phyloP scores from a whole-genome alignment of 495 filamentous ascomycete genomes.

The Podospora conica region DNA sequence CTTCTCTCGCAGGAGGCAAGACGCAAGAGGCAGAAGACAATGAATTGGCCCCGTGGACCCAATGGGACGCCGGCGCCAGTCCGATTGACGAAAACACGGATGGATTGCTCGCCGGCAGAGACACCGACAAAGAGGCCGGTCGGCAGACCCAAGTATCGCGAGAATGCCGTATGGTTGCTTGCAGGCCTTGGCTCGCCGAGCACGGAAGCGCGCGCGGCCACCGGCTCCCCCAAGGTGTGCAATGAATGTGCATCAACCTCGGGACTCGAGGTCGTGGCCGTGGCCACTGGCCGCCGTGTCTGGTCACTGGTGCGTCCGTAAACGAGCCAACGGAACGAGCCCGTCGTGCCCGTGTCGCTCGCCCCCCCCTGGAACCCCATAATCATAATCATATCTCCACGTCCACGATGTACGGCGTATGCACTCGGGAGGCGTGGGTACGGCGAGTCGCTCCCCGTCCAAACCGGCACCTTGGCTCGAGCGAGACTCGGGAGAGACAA shows the following conservation, averaged over 20 bases:
- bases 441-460: too few species aligned
- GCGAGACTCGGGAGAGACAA: neutral
- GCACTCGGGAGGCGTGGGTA: neutral
- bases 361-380: too few species aligned
- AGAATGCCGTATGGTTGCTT: neutral
- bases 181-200: conserved; percentile 4
- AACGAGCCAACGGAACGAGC: conserved; percentile 8
- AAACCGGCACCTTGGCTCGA: too few species aligned
- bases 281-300: neutral
- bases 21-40: neutral
- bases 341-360: too few species aligned
- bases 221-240: neutral
- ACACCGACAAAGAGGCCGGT: too few species aligned
- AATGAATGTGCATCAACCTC: neutral
- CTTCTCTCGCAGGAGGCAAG: neutral
- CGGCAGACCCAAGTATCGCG: too few species aligned
- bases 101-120: too few species aligned
- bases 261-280: neutral
- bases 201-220: neutral
- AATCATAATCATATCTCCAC: neutral
- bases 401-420: too few species aligned
- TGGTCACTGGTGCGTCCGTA: conserved; percentile 1
- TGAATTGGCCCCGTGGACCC: too few species aligned
- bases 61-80: too few species aligned
- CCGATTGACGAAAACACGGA: too few species aligned